phyloP scores from a whole-genome alignment of 441 rosid species.

The Gossypium gossypioides region DNA sequence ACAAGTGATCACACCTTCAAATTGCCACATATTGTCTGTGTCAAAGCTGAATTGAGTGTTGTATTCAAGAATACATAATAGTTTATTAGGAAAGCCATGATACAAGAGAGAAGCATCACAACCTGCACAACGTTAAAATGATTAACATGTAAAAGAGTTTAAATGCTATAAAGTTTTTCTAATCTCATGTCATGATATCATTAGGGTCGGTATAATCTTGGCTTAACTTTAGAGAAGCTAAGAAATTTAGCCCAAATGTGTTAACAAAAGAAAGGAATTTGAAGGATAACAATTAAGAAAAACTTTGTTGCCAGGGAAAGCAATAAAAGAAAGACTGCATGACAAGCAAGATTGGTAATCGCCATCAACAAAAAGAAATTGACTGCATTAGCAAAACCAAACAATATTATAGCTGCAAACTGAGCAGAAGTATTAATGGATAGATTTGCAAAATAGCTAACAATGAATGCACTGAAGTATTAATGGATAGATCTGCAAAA shows the following conservation, averaged over 20 bases:
- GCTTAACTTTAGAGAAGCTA: not conserved
- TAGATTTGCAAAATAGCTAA: not conserved
- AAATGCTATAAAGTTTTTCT: not conserved
- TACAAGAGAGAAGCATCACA: conserved; percentile 48
- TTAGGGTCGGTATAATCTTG: not conserved
- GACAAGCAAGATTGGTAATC: not conserved
- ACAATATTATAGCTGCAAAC: not conserved
- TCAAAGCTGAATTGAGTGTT: conserved; percentile 53
- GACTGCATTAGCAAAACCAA: conserved; percentile 1
- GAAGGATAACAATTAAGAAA: not conserved
- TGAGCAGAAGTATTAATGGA: not conserved
- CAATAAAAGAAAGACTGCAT: not conserved
- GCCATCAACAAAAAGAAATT: not conserved
- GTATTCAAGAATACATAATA: conserved; percentile 53
- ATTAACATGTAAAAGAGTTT: not conserved
- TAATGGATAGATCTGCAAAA: not conserved
- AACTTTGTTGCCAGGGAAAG: not conserved
- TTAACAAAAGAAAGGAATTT: not conserved
- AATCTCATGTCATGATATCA: not conserved
- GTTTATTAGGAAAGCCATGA: conserved; percentile 51
- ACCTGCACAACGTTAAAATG: conserved; percentile 23
- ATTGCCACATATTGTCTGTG: conserved; percentile 58
- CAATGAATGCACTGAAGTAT: not conserved
- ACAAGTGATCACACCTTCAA: conserved; percentile 33
- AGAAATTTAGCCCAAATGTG: not conserved